Conservation (phyloP, 805 yeast genomes). For the Saccharomycopsis guyanensis region DNA sequence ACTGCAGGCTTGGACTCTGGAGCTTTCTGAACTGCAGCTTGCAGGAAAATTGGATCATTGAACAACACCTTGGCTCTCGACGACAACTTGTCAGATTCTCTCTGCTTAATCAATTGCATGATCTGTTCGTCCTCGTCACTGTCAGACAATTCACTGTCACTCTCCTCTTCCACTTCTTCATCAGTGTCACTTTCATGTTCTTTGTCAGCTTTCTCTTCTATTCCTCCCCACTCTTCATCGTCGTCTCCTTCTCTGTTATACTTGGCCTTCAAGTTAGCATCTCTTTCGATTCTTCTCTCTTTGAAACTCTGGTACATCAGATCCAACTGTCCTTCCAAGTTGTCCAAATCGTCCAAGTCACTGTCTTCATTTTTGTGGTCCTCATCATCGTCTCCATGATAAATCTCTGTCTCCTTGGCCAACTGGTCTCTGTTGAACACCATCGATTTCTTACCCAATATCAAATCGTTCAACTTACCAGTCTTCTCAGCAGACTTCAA, state of each 20-base stretch:
- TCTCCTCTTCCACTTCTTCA: conserved; percentile 36
- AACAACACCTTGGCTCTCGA: conserved; percentile 39
- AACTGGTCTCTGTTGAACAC: conserved; percentile 52
- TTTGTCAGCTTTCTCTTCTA: conserved; percentile 40
- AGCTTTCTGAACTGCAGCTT: background rate
- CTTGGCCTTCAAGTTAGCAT: conserved; percentile 63
- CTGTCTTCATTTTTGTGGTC: conserved; percentile 23
- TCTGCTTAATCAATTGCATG: conserved; percentile 44
- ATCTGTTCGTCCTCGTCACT: conserved; percentile 71
- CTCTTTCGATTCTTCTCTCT: conserved; percentile 56
- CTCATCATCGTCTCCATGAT: conserved; percentile 35
- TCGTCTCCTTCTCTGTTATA: conserved; percentile 67
- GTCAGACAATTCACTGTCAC: conserved; percentile 35
- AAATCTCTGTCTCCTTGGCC: conserved; percentile 50
- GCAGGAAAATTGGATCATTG: conserved; percentile 42
- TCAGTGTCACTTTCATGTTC: conserved; percentile 21
- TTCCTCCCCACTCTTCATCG: conserved; percentile 76
- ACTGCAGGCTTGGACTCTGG: background rate
- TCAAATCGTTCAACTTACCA: conserved; percentile 66
- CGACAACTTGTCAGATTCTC: conserved; percentile 39
- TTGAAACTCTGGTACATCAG: conserved; percentile 72
- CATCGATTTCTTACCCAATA: conserved; percentile 66
- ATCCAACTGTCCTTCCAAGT: conserved; percentile 75
- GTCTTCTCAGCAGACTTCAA: conserved; percentile 81
- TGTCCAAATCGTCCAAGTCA: conserved; percentile 49